phyloP scores from a whole-genome alignment of 75 land plant genomes.

The Gnetum montanum region DNA sequence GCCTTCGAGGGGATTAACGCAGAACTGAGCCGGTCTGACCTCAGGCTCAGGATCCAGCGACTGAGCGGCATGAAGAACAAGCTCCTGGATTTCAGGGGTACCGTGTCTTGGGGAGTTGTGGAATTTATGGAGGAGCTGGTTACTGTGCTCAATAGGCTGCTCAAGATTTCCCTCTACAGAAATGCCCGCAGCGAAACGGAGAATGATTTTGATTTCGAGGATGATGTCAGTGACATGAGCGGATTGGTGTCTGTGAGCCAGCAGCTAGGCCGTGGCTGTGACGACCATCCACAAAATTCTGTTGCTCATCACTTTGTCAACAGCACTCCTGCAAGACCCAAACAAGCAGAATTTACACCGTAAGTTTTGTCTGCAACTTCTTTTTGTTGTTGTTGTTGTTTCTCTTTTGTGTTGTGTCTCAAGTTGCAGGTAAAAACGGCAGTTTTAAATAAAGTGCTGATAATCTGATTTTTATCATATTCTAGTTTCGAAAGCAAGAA shows the following conservation, averaged over 20 bases:
- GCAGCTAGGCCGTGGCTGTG: neutral
- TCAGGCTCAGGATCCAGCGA: neutral
- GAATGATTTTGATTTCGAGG: neutral
- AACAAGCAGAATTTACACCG: too few relatives aligned
- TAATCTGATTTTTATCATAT: too few relatives aligned
- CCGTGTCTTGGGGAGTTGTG: neutral
- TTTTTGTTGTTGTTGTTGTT: neutral
- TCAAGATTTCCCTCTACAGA: neutral
- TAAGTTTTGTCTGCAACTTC: neutral
- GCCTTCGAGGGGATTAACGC: neutral
- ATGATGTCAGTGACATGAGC: neutral
- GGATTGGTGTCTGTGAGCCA: slow-evolving; percentile 2
- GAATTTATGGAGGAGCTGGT: neutral
- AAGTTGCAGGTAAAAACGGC: neutral
- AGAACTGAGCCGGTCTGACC: neutral
- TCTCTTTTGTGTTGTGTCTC: neutral
- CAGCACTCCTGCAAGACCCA: too few relatives aligned
- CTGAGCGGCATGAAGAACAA: neutral
- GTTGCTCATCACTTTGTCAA: neutral
- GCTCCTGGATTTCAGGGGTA: neutral
- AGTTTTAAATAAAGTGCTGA: neutral
- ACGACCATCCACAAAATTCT: neutral
- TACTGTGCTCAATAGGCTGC: neutral
- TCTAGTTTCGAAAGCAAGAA: too few relatives aligned
- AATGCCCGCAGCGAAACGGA: slow-evolving; percentile 1